Percentiles rank a stretch among this genome's conserved stretches.
Conservation (phyloP, 73 alveolate species). For the Effrenium voratum region DNA sequence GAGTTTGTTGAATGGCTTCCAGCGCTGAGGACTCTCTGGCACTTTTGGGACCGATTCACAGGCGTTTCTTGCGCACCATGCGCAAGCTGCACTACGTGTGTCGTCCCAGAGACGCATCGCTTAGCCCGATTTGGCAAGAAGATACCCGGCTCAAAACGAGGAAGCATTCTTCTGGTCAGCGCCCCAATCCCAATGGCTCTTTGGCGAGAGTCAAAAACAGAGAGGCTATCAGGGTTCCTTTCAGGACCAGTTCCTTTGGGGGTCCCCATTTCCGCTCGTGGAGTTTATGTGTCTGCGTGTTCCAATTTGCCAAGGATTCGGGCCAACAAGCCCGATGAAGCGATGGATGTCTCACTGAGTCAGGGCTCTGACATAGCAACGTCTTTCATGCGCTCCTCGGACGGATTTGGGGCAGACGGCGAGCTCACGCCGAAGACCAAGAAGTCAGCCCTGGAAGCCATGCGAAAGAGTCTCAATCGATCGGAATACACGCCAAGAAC, state of each 20-base stretch:
- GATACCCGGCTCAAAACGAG: neutral
- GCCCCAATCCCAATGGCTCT: too few relatives aligned
- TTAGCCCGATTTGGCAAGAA: conserved; percentile 80
- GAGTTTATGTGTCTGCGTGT: neutral
- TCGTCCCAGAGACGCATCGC: conserved; percentile 73
- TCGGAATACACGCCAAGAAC: conserved; percentile 47
- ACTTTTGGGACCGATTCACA: neutral
- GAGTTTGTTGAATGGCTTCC: neutral
- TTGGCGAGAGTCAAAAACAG: too few relatives aligned
- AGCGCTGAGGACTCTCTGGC: neutral
- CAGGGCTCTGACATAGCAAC: conserved; percentile 14
- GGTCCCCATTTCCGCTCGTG: too few relatives aligned
- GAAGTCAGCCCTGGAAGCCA: conserved; percentile 68
- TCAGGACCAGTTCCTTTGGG: too few relatives aligned
- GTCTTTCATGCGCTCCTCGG: conserved; percentile 31
- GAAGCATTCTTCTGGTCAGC: too few relatives aligned
- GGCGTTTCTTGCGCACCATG: neutral
- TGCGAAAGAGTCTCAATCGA: conserved; percentile 27
- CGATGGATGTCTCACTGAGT: neutral
- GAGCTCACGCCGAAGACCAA: conserved; percentile 62
- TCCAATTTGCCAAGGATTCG: conserved; percentile 16
- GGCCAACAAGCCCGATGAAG: conserved; percentile 20
- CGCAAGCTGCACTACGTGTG: conserved; percentile 32
- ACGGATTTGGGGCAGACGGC: conserved; percentile 61
- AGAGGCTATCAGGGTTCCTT: too few relatives aligned